Base-by-base conservation (phyloP, 768 basidiomycete species). In the Psilocybe subaeruginosa region DNA sequence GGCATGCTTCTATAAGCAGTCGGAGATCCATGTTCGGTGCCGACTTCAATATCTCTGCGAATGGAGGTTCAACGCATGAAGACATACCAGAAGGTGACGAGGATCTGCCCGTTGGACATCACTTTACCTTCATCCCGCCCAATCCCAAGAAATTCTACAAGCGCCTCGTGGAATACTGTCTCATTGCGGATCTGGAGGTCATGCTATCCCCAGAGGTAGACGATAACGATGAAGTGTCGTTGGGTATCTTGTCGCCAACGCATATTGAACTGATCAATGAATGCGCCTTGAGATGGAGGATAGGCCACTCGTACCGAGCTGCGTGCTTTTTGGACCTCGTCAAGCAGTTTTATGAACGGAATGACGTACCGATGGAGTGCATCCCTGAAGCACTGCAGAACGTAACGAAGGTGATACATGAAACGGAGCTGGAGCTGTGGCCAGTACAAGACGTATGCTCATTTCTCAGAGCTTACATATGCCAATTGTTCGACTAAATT, bases 281-380 rank as follows among this genome's bases (percentile, higher is more conserved):
- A 66, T 95, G 94, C 66, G 93, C 93, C 2, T 66, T 91, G 61
- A 83, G 94, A 45, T 99, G 97, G 97, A 82, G 97, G 50, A 89
- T 99, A 63, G 85, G 87, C 2, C 89, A 90, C 63, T 78, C 90
- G 16, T 92, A 91, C 70, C 87, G 92, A 35, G 88, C 84, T 0
- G 82, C 88, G 8, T 89, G 88, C 69, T 97, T 96, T 77, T 76
- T 97, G 68, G 90, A 93, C 57, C 80, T 94, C 56, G 92, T 98
- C 55, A 90, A 87, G 63, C 86, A 90, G 53, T 88, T 95, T 70
- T 97, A 91, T 70, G 92, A 95, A 75, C 85, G 91, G 35, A 89
- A 91, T 63, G 89, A 95, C 64, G 93, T 99, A 4, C 97, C 97
- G 1, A 78, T 97, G 70, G 97, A 97, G 69, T 99, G 97, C 73